Conservation (phyloP, 371 early-diverging fungal species). For the Mortierella sp. region DNA sequence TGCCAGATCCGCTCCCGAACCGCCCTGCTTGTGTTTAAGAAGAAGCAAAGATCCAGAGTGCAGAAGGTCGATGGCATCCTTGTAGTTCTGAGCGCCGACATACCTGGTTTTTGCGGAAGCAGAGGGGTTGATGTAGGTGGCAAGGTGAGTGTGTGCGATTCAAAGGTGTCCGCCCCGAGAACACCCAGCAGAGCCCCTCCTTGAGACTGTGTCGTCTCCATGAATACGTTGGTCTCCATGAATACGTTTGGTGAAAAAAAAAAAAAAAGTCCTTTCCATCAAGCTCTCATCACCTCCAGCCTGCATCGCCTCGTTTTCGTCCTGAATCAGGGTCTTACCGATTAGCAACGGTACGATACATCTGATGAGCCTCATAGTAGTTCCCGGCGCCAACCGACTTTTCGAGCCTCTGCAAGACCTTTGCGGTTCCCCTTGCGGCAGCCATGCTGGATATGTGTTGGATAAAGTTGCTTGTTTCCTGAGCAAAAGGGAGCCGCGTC, state of each 20-base stretch:
- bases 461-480: not conserved
- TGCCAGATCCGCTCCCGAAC: constrained; percentile 87
- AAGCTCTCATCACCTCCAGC: not conserved
- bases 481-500: constrained; percentile 21
- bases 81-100: constrained; percentile 84
- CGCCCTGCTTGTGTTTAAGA: constrained; percentile 81
- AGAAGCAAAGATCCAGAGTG: constrained; percentile 81
- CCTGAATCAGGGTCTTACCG: constrained; percentile 60
- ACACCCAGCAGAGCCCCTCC: no score
- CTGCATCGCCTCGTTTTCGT: not conserved
- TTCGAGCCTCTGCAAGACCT: constrained; percentile 75
- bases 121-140: not conserved
- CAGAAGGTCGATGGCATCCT: constrained; percentile 81
- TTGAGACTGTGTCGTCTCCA: no score
- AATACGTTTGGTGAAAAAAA: no score
- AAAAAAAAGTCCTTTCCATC: not conserved
- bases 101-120: constrained; percentile 59
- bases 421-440: constrained; percentile 73
- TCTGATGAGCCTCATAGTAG: constrained; percentile 94
- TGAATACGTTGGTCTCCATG: no score
- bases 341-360: constrained; percentile 90
- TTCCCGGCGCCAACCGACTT: constrained; percentile 79
- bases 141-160: no score
- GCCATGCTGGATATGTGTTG: constrained; percentile 16
- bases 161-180: no score